A percentile compares a stretch with the other conserved stretches of the same genome.
These are phyloP conservation scores for Datura wrightii DNA, from an alignment of 257 asterid genomes.

Conservation along the genomic window DNA sequence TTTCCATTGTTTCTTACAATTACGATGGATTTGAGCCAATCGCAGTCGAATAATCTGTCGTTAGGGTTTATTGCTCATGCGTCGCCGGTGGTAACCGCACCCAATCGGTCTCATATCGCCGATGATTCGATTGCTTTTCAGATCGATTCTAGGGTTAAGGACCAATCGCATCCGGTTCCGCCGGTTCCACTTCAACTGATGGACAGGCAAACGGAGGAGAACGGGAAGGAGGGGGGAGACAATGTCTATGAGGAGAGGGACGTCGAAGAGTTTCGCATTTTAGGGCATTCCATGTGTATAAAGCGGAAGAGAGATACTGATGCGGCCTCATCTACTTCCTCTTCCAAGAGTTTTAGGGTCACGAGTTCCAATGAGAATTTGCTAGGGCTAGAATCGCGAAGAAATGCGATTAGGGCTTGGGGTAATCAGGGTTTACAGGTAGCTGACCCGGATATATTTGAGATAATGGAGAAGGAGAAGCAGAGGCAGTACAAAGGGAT, in stretches of 20 bases:
- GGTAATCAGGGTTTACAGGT: constrained; percentile 71
- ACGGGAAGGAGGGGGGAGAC: constrained; percentile 36
- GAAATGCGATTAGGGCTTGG: constrained; percentile 71
- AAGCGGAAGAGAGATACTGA: constrained; percentile 69
- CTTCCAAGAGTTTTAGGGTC: constrained; percentile 46
- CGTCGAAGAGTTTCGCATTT: constrained; percentile 61
- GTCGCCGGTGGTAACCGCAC: constrained; percentile 39
- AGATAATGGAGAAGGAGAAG: constrained; percentile 85
- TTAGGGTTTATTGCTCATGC: constrained; percentile 70
- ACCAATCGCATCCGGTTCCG: constrained; percentile 47
- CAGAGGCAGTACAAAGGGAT: constrained; percentile 79
- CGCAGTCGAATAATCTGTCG: constrained; percentile 56
- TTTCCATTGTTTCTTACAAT: constrained; percentile 5
- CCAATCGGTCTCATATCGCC: constrained; percentile 46
- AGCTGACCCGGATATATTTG: constrained; percentile 75
- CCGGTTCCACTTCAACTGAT: constrained; percentile 70
- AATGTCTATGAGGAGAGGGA: constrained; percentile 49
- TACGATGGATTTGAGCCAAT: constrained; percentile 67
- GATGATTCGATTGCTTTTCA: constrained; percentile 66
- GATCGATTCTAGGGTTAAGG: constrained; percentile 62
- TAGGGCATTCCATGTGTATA: constrained; percentile 75
- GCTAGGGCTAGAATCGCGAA: constrained; percentile 58
- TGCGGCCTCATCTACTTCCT: constrained; percentile 48
- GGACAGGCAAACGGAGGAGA: constrained; percentile 61
- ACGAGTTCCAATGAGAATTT: constrained; percentile 29